Percentiles rank a stretch among this genome's conserved stretches.
These are phyloP conservation scores for Cladosporium sp. DNA, from an alignment of 2,329 filamentous ascomycete species.

Conservation along the genomic window DNA sequence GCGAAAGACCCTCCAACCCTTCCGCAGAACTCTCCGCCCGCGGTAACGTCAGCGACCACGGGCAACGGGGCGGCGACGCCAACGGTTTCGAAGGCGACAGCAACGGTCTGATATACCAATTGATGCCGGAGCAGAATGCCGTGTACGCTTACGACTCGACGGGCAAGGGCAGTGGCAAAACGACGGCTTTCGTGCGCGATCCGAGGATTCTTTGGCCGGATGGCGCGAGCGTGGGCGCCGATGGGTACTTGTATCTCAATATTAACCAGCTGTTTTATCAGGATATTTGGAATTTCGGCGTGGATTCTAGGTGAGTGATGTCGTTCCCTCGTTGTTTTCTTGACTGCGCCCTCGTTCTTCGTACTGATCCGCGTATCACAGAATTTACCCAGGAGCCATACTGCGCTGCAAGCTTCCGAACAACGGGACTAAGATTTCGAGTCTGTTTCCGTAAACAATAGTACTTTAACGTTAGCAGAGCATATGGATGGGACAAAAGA, in stretches of 20 bases:
- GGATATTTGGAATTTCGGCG: constrained; percentile 44
- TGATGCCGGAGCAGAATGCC: constrained; percentile 44
- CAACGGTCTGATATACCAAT: constrained; percentile 42
- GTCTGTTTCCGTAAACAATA: constrained; percentile 19
- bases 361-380: too few relatives aligned
- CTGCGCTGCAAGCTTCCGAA: constrained; percentile 40
- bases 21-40: constrained; percentile 38
- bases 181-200: constrained; percentile 37
- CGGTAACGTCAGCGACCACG: constrained; percentile 44
- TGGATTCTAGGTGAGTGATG: constrained; percentile 32
- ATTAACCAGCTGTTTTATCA: constrained; percentile 48
- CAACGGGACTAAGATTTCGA: constrained; percentile 36
- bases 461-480: too few relatives aligned
- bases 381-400: constrained; percentile 40
- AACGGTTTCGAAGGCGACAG: constrained; percentile 44
- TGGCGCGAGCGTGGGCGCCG: constrained; percentile 37
- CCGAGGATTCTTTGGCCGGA: constrained; percentile 43
- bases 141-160: constrained; percentile 42
- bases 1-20: constrained; percentile 28
- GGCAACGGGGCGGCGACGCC: constrained; percentile 41
- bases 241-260: constrained; percentile 46
- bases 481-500: too few relatives aligned
- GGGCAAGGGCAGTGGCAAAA: constrained; percentile 26
- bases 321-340: neutral
- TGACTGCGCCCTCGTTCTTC: too few relatives aligned